Percentiles rank a stretch among this genome's conserved stretches.
phyloP scores from a whole-genome alignment of 768 basidiomycete species.

The Neoboletus magnificus region DNA sequence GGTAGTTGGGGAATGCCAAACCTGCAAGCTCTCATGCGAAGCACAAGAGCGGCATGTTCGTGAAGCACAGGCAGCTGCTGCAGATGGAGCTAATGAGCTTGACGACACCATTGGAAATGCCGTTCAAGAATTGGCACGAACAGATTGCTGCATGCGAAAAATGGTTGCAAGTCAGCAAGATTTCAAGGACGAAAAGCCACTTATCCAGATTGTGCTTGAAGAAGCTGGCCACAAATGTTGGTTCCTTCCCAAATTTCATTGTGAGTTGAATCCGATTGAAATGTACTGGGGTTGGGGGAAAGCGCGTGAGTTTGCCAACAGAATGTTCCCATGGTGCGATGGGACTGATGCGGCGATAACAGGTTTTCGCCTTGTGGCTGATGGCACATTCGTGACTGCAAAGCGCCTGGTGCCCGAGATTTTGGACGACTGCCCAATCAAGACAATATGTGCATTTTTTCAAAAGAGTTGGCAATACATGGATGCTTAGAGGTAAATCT shows the following conservation, averaged over 20 bases:
- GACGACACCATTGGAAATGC: too few relatives aligned
- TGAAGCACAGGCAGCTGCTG: not conserved
- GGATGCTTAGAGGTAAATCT: conserved; percentile 2
- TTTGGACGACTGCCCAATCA: not conserved
- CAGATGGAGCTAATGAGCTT: too few relatives aligned
- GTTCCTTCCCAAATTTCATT: too few relatives aligned
- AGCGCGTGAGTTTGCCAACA: not conserved
- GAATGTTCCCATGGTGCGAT: not conserved
- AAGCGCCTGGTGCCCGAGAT: not conserved
- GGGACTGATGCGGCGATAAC: not conserved
- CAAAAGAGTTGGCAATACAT: not conserved
- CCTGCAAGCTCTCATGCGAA: not conserved
- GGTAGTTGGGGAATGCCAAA: not conserved
- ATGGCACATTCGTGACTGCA: not conserved
- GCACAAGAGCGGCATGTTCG: not conserved
- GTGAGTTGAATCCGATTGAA: conserved; percentile 3
- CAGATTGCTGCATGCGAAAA: too few relatives aligned
- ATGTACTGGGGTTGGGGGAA: conserved; percentile 4
- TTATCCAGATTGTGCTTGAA: conserved; percentile 21
- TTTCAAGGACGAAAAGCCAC: conserved; percentile 20
- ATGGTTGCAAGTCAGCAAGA: too few relatives aligned
- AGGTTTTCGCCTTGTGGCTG: not conserved
- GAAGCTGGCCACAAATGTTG: conserved; percentile 26
- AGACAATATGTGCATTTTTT: not conserved
- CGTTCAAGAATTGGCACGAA: too few relatives aligned